phyloP scores from a whole-genome alignment of 2,329 filamentous ascomycete species.

The Capronia americana region DNA sequence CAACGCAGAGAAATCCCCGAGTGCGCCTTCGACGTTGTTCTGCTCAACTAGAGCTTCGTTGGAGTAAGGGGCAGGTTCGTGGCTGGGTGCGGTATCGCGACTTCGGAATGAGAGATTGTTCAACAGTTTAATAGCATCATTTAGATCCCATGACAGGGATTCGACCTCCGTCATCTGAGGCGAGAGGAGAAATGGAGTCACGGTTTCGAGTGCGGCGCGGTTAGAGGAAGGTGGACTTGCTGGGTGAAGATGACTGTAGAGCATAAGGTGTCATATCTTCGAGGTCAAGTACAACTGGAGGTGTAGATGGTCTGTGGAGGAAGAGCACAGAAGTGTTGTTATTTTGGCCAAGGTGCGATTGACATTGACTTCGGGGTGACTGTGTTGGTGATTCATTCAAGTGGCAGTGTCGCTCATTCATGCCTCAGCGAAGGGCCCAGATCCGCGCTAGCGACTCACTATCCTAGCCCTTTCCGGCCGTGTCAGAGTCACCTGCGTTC shows the following conservation, averaged over 20 bases:
- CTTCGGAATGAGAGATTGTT: conserved; percentile 40
- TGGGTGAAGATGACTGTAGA: conserved; percentile 12
- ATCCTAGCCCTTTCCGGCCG: not conserved
- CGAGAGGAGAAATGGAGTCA: no score
- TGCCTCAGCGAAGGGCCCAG: not conserved
- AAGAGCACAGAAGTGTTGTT: not conserved
- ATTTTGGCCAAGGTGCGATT: not conserved
- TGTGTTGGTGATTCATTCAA: not conserved
- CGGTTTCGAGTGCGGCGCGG: conserved; percentile 7
- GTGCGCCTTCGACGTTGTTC: conserved; percentile 36
- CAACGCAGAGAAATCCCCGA: conserved; percentile 53
- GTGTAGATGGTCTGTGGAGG: not conserved
- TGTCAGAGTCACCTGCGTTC: no score
- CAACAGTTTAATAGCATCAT: conserved; percentile 53
- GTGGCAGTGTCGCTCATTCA: not conserved
- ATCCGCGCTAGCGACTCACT: not conserved
- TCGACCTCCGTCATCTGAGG: conserved; percentile 28
- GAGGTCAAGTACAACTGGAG: not conserved
- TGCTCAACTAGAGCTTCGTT: conserved; percentile 18
- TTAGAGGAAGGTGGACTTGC: conserved; percentile 30
- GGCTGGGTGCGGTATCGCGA: conserved; percentile 2
- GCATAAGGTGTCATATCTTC: conserved; percentile 24
- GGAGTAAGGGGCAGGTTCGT: not conserved
- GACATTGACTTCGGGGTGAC: conserved; percentile 1
- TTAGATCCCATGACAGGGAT: conserved; percentile 51